Evolutionary conservation across 2,329 filamentous ascomycete genomes (phyloP).

Genomic region (Pestalotiopsis sp.): DNA sequence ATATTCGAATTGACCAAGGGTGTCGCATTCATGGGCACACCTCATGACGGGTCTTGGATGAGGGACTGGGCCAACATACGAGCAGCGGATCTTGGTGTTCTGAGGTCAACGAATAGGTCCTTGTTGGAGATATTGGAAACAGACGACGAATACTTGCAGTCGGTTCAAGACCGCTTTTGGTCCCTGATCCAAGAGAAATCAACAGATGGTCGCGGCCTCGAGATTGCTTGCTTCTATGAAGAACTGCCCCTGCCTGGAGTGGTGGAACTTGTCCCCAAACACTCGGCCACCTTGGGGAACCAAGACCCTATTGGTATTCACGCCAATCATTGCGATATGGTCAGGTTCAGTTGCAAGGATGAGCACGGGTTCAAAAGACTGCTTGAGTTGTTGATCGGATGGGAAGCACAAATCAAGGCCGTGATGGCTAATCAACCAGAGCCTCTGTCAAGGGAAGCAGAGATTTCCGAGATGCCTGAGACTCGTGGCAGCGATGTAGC

Average conservation of each 20-base stretch:
- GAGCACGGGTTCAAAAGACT: conserved; percentile 33
- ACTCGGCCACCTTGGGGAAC: conserved; percentile 32
- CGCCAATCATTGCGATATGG: conserved; percentile 35
- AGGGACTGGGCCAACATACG: conserved; percentile 36
- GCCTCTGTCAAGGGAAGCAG: no score
- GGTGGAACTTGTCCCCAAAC: conserved; percentile 29
- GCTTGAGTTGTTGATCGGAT: conserved; percentile 23
- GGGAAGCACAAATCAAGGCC: conserved; percentile 1
- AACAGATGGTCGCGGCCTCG: conserved; percentile 18
- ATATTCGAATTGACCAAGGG: conserved; percentile 31
- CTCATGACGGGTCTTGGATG: conserved; percentile 36
- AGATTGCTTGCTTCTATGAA: conserved; percentile 38
- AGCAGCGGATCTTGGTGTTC: conserved; percentile 27
- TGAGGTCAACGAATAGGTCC: conserved; percentile 33
- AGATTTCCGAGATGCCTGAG: no score
- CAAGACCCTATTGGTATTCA: conserved; percentile 30
- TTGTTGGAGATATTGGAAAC: conserved; percentile 25
- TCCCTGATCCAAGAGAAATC: conserved; percentile 29
- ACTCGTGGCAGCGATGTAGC: no score
- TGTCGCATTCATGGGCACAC: conserved; percentile 41
- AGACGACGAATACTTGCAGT: neutral
- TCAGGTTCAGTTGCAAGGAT: conserved; percentile 30
- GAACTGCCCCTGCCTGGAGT: conserved; percentile 30
- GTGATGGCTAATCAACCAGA: no score
- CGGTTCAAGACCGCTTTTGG: neutral